Evolutionary conservation across 108 stramenopile genomes (phyloP), one percentile per base, ranked within the genome.

Genomic region (Skeletonema marinoi): DNA sequence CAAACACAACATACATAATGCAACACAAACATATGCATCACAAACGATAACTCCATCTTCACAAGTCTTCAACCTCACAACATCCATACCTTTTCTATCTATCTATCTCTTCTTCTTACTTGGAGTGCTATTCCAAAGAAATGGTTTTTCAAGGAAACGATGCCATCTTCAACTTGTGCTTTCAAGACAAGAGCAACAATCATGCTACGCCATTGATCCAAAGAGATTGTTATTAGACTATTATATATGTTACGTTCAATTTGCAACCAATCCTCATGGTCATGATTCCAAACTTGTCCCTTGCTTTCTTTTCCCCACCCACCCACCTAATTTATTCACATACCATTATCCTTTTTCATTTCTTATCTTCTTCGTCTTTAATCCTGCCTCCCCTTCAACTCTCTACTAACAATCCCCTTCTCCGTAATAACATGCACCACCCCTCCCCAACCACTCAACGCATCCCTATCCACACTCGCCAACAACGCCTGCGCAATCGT

Each of bases 381-480:
- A 86, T 97, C 95, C 79, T 90, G 90, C 70, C 97, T 82, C 68
- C 95, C 97, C 93, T 96, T 96, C 80, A 97, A 85, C 73, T 93
- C 89, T 81, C 88, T 88, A 1, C 90, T 88, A 51, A 84, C 94
- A 58, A 96, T 89, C 32, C 90, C 90, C 70, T 95, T 87, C 68
- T 88, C 86, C 35, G 94, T 97, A 78, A 99, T 96, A 66, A 99
- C 97, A 82, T 99, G 98, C 19, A 99, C 99, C 32, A 98, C 91
- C 17, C 96, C 99, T n/a, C 99, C 99, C 99, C 98, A 99, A 44
- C 99, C 98, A 70, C 94, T 95, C 51, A 98, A 72, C 1, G 98
- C 96, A 86, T 99, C 99, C 51, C 99, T 74, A 78, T 99, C 99
- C 62, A 99, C 97, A 68, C 94, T 87, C 16, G 98, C 90, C 76